Percentiles rank a stretch among this genome's conserved stretches.
phyloP scores from a whole-genome alignment of 768 basidiomycete genomes.

The Phaffia tasmanica region DNA sequence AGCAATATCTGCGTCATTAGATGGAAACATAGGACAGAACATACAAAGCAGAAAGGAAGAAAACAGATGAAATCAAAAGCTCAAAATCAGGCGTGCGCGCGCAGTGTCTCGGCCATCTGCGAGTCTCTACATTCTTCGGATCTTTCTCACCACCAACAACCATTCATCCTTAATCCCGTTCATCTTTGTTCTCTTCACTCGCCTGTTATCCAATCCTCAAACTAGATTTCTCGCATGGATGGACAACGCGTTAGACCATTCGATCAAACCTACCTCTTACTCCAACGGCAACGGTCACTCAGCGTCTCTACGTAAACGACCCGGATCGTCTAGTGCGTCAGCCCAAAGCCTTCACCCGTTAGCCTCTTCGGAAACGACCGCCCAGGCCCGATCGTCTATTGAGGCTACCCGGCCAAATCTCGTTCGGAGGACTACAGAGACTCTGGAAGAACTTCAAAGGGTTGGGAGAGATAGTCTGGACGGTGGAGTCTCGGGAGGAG shows the following conservation, averaged over 20 bases:
- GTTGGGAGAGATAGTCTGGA: not conserved
- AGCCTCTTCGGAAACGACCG: not conserved
- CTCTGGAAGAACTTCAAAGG: slow-evolving; percentile 1
- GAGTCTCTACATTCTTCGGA: too few relatives aligned
- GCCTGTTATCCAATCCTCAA: not conserved
- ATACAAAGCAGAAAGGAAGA: too few relatives aligned
- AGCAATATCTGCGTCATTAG: too few relatives aligned
- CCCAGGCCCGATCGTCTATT: not conserved
- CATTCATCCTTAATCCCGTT: not conserved
- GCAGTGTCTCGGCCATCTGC: too few relatives aligned
- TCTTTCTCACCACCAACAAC: too few relatives aligned
- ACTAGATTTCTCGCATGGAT: not conserved
- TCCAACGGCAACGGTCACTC: not conserved
- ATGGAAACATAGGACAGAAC: too few relatives aligned
- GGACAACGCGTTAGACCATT: too few relatives aligned
- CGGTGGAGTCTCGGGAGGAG: not conserved
- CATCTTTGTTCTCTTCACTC: not conserved
- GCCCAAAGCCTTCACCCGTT: not conserved
- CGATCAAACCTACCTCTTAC: not conserved
- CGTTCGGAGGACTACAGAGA: slow-evolving; percentile 18
- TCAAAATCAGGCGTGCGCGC: too few relatives aligned
- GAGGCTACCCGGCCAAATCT: slow-evolving; percentile 7
- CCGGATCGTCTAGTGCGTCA: not conserved
- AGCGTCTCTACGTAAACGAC: not conserved
- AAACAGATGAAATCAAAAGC: too few relatives aligned